A percentile compares a stretch with the other conserved stretches of the same genome.
These are phyloP conservation scores for Hura crepitans DNA, from an alignment of 441 rosid genomes.

Conservation along the genomic window DNA sequence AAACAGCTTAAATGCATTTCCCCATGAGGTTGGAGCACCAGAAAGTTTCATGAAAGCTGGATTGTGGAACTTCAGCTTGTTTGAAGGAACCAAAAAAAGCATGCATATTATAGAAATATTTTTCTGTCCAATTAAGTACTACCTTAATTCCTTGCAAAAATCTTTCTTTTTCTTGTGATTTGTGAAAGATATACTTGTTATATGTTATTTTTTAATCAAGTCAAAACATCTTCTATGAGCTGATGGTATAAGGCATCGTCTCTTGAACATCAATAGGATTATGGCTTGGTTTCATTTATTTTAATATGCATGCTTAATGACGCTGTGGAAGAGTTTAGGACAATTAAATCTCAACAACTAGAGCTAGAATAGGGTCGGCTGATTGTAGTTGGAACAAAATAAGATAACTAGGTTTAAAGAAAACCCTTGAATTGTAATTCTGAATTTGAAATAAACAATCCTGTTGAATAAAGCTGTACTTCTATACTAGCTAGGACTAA, in stretches of 20 bases:
- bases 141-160: background rate
- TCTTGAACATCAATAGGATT: background rate
- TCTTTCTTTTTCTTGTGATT: background rate
- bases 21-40: background rate
- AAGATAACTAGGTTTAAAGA: too few relatives aligned
- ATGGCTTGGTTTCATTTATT: background rate
- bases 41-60: background rate
- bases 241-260: background rate
- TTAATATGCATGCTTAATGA: background rate
- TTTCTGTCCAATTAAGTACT: background rate
- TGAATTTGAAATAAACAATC: too few relatives aligned
- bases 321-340: too few relatives aligned
- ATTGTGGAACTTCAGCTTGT: background rate
- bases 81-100: background rate
- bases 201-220: background rate
- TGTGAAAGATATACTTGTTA: background rate
- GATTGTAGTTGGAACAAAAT: too few relatives aligned
- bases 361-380: too few relatives aligned
- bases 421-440: too few relatives aligned
- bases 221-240: conserved; percentile 6
- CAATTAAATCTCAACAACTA: too few relatives aligned
- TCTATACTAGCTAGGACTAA: too few relatives aligned
- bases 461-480: too few relatives aligned
- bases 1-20: background rate
- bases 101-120: background rate